Base-by-base conservation (phyloP, 306 rosid genomes). In the Luffa aegyptiaca region DNA sequence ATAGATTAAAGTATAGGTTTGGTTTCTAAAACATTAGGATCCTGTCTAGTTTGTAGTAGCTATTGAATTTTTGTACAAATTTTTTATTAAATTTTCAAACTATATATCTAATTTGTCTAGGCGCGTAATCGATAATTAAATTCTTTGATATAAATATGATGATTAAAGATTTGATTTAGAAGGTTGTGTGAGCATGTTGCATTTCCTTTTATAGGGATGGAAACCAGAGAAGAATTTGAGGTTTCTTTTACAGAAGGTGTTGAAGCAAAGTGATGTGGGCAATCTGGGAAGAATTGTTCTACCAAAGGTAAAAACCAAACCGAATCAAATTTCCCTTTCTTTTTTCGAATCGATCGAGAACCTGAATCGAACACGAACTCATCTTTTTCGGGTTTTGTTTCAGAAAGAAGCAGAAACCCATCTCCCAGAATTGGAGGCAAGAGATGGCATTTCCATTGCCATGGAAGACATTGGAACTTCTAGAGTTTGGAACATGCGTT, bases 181-280 rank as follows among this genome's bases (percentile, higher is more conserved):
- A 51, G 12, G 4, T 75, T 11, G 2, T 74, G 3, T 26, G 31
- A 26, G 31, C 31, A 26, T 26, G 31, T 26, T 26, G 31, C 31
- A 26, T 26, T 26, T 26, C 31, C 31, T 12, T 44, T 18, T 51
- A 59, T 61, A 90, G 99, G 99, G 94, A 77, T 90, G 97, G 99
- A 95, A 91, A 84, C 89, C 97, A 10, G 99, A 91, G 93, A 93
- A 93, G 85, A 95, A 95, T 71, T 84, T 95, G 90, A 89, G 81
- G 89, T 95, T 95, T 79, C 97, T 95, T 73, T 85, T 95, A 14
- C 99, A 95, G 72, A 95, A 95, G 80, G 97, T 95, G 80, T 87
- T 95, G 90, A 95, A 95, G 91, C 99, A 95, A 82, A 95, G 99
- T n/a, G 99, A 95, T 76, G 99, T 95, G 62, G 97, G 97, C 26